Conservation (phyloP, 441 rosid genomes). For the Erodium moschatum region DNA sequence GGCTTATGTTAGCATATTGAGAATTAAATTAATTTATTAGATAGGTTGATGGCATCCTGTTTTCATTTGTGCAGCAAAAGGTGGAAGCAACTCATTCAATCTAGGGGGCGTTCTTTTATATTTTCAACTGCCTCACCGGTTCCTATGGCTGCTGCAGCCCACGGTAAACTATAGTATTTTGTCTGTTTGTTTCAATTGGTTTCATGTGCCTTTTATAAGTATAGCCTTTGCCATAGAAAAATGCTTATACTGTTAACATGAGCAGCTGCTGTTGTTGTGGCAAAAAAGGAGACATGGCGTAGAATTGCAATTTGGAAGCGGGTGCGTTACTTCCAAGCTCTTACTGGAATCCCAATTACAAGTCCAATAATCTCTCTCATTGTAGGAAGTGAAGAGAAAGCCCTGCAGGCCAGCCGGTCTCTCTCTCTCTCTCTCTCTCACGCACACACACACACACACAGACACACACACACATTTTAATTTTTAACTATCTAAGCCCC, state of each 20-base stretch:
- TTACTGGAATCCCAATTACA: constrained; percentile 60
- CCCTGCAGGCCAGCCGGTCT: constrained; percentile 72
- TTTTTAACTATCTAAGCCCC: constrained; percentile 11
- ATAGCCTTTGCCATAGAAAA: constrained; percentile 13
- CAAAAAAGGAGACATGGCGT: constrained; percentile 74
- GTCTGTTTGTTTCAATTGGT: constrained; percentile 3
- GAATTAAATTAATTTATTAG: not conserved
- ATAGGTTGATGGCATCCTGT: not conserved
- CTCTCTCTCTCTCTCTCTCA: constrained; percentile 20
- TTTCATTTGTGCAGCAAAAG: constrained; percentile 50
- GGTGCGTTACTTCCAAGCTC: constrained; percentile 53
- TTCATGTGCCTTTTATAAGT: not conserved
- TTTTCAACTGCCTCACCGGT: constrained; percentile 78
- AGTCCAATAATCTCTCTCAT: constrained; percentile 80
- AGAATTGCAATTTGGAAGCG: constrained; percentile 73
- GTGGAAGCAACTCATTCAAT: constrained; percentile 82
- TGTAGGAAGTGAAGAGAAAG: constrained; percentile 78
- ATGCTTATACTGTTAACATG: constrained; percentile 20
- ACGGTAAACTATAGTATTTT: constrained; percentile 35
- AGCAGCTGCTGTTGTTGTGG: constrained; percentile 75
- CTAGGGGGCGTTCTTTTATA: constrained; percentile 85
- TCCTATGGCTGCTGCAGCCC: constrained; percentile 85
- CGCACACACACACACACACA: not conserved
- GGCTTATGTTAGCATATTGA: not conserved
- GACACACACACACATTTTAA: not conserved